phyloP scores from a whole-genome alignment of 2,329 filamentous ascomycete genomes.

The Shiraia sp. region DNA sequence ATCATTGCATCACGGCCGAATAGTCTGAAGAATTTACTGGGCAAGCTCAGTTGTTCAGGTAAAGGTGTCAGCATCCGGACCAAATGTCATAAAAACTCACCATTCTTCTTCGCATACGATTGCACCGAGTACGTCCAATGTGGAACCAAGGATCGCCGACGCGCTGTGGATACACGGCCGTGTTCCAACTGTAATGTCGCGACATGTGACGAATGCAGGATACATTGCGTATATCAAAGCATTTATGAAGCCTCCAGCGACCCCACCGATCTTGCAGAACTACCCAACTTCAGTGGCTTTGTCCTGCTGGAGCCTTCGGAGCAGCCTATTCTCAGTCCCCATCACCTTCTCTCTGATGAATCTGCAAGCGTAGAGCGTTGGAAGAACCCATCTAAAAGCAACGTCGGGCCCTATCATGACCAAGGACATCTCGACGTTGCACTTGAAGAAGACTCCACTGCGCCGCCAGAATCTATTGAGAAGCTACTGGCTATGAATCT shows the following conservation, averaged over 20 bases:
- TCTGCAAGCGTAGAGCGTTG: slow-evolving; percentile 3
- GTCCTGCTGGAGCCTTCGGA: slow-evolving; percentile 28
- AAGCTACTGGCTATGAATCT: slow-evolving; percentile 32
- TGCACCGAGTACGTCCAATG: slow-evolving; percentile 31
- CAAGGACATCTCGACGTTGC: slow-evolving; percentile 38
- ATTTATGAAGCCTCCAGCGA: slow-evolving; percentile 28
- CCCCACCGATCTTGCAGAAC: slow-evolving; percentile 33
- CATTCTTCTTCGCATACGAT: slow-evolving; percentile 23
- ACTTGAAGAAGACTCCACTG: slow-evolving; percentile 18
- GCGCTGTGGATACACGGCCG: slow-evolving; percentile 21
- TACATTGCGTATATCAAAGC: slow-evolving; percentile 41
- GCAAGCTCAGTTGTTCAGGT: slow-evolving; percentile 32
- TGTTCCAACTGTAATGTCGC: slow-evolving; percentile 31
- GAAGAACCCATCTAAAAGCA: slow-evolving; percentile 10
- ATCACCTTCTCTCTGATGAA: slow-evolving; percentile 19
- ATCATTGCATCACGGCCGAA: slow-evolving; percentile 24
- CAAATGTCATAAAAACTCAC: slow-evolving; percentile 25
- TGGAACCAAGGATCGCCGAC: slow-evolving; percentile 9
- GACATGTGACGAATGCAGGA: slow-evolving; percentile 42
- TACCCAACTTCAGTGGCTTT: slow-evolving; percentile 38
- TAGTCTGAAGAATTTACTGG: slow-evolving; percentile 32
- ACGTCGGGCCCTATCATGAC: slow-evolving; percentile 30
- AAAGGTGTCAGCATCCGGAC: slow-evolving; percentile 28
- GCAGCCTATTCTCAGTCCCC: slow-evolving; percentile 34
- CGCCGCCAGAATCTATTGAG: slow-evolving; percentile 27